Evolutionary conservation across 2,329 filamentous ascomycete genomes (phyloP), one percentile per base, ranked within the genome.

Genomic region (Ustulina deusta): DNA sequence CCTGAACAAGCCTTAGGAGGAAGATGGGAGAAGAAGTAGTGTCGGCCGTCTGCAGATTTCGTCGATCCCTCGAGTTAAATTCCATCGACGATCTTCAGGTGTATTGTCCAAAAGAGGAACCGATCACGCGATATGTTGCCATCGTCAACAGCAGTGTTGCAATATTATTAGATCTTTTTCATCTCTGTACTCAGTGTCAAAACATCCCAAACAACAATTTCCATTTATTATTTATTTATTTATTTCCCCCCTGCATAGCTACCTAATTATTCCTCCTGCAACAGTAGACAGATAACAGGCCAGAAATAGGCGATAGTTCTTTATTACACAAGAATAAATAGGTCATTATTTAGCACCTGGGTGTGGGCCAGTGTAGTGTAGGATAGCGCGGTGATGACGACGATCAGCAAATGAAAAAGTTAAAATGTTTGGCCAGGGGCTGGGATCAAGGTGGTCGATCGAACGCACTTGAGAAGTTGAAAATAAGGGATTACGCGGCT

Each of bases 101-200:
- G 20, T 38, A 62, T 20, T 34, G 34, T 40, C 51, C 46, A 10
- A 64, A 65, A 61, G 46, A 54, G 62, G 49, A 65, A 62, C 52
- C 55, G 29, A 68, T 65, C 38, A 40, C 46, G 38, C 40, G 11
- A 51, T 6, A 68, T 65, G 62, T 65, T 68, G 66, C 57, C 46
- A 68, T 61, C 13, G 15, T 57, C 49, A 61, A 68, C 17, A 29
- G 27, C 20, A 15, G 56, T 65, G 66, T 66, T 65, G 66, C 54
- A 54, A 68, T 66, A 55, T 51, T 40, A 59, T 62, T 48, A 34
- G 55, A 44, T 51, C 49, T 44, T 55, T 44, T 44, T 55, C 61
- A 25, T 38, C 52, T 17, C 17, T 54, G 46, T 34, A 61, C 32
- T 46, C 25, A 63, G 48, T 55, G 54, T 61, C 61, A 49, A n/a